phyloP scores from a whole-genome alignment of 805 yeast species.

The Kluyveromyces starmeri region DNA sequence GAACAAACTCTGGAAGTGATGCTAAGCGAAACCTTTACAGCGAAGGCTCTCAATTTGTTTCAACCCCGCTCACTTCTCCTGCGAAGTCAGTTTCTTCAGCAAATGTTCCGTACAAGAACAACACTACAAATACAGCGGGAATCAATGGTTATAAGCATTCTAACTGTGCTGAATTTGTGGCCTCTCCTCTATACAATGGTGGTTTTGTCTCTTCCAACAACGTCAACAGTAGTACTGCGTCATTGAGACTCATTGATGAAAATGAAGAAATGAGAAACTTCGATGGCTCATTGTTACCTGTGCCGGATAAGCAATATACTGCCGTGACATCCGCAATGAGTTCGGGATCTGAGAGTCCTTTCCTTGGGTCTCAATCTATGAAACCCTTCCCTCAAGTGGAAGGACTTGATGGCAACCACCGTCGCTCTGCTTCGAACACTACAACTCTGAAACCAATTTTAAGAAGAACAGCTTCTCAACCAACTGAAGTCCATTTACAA shows the following conservation, averaged over 20 bases:
- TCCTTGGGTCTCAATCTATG: conserved; percentile 3
- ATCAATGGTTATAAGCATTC: background rate
- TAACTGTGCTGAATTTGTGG: background rate
- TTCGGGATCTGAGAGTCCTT: conserved; percentile 7
- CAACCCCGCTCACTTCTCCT: conserved; percentile 25
- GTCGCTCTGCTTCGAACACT: background rate
- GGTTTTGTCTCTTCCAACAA: background rate
- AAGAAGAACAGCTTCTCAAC: conserved; percentile 80
- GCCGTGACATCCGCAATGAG: conserved; percentile 2
- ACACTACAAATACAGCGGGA: background rate
- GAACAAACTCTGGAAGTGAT: conserved; percentile 2
- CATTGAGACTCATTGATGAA: conserved; percentile 30
- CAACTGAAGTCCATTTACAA: conserved; percentile 44
- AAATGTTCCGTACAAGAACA: background rate
- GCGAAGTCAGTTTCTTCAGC: conserved; percentile 12
- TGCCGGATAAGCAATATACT: background rate
- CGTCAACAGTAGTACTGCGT: conserved; percentile 13
- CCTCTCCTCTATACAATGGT: too few relatives aligned
- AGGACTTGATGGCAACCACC: conserved; percentile 1
- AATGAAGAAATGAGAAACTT: conserved; percentile 21
- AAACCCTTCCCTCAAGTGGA: conserved; percentile 5
- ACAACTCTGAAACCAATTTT: conserved; percentile 30
- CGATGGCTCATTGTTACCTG: conserved; percentile 1
- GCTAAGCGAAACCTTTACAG: conserved; percentile 3
- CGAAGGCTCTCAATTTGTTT: conserved; percentile 2